Evolutionary conservation across 2,329 filamentous ascomycete species (phyloP), one percentile per base, ranked within the genome.

Genomic region (Cercospora sp.): DNA sequence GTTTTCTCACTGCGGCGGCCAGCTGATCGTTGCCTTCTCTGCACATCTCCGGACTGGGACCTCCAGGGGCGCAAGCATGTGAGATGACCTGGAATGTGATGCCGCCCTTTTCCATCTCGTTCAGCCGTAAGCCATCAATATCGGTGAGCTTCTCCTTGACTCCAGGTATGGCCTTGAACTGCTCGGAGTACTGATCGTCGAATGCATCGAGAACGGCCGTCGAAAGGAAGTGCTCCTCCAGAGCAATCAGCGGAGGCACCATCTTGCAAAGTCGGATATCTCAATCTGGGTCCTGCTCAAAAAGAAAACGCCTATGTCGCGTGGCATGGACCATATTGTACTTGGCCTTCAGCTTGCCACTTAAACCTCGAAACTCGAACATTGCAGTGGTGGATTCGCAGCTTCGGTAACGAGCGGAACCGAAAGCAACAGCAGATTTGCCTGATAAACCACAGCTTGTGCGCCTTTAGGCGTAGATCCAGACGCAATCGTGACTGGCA

Each of bases 141-240:
- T 77, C 74, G 42, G 64, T 67, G 16, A 79, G 72, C 60, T 78
- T 75, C 18, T 71, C 72, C 61, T 70, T 71, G 28, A 75, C 72
- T 12, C 69, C 70, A 20, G 75, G 75, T 26, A 78, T 74, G 48
- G 73, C 72, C 55, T 76, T 77, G 73, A 77, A 76, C 48, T 78
- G 76, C 63, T 77, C 76, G 23, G 71, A 68, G 39, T 75, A 76
- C 23, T 70, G 71, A 20, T 73, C 72, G 39, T 76, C 68, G 63
- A 75, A 74, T 18, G 72, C 74, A 66, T 77, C 72, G 59, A 76
- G 70, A n/a, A 78, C 69, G 1, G 75, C 76, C n/a, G 72, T 68
- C 16, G 76, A 76, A 67, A 78, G 72, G 71, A 78, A 79, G 67
- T 79, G 77, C 69, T 79, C 77, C 64, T 79, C 77, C 26, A 79